These are phyloP conservation scores for Aspergillus intermedius DNA, from an alignment of 2,329 filamentous ascomycete genomes.

Conservation along the genomic window DNA sequence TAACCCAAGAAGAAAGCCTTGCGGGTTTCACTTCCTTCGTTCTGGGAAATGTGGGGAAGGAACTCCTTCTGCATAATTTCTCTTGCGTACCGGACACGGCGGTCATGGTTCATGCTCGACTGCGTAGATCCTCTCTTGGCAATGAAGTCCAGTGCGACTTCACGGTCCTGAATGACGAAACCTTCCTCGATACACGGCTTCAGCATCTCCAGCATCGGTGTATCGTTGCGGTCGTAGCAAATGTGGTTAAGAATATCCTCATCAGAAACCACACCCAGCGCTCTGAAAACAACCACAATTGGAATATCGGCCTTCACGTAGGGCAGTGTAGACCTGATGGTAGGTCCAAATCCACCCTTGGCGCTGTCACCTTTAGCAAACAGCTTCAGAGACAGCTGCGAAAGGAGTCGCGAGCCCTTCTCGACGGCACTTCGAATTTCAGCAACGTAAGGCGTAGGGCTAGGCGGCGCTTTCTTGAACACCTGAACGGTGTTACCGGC, in stretches of 20 bases:
- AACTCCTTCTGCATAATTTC: conserved; percentile 97
- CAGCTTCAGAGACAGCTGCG: conserved; percentile 83
- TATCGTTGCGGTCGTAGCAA: conserved; percentile 91
- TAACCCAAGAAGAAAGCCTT: conserved; percentile 99
- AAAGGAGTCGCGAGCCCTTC: conserved; percentile 91
- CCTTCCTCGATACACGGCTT: conserved; percentile 96
- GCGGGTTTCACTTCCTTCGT: conserved; percentile 85
- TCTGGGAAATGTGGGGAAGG: conserved; percentile 91
- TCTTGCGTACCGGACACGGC: conserved; percentile 83
- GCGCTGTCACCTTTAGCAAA: conserved; percentile 74
- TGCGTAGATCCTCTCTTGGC: conserved; percentile 78
- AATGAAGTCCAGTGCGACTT: conserved; percentile 91
- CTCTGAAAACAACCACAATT: conserved; percentile 91
- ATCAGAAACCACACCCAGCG: conserved; percentile 90
- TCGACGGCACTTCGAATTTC: conserved; percentile 96
- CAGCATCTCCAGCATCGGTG: conserved; percentile 94
- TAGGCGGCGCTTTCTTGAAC: conserved; percentile 94
- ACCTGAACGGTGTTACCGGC: conserved; percentile 98
- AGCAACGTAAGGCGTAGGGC: conserved; percentile 84
- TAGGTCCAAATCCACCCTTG: conserved; percentile 76
- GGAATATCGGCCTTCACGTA: conserved; percentile 93
- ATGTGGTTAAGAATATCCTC: conserved; percentile 98
- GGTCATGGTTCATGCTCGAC: conserved; percentile 66
- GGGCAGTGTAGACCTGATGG: conserved; percentile 82
- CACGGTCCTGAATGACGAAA: conserved; percentile 90